Base-by-base conservation (phyloP, 345 rosid genomes). In the Pistacia atlantica region DNA sequence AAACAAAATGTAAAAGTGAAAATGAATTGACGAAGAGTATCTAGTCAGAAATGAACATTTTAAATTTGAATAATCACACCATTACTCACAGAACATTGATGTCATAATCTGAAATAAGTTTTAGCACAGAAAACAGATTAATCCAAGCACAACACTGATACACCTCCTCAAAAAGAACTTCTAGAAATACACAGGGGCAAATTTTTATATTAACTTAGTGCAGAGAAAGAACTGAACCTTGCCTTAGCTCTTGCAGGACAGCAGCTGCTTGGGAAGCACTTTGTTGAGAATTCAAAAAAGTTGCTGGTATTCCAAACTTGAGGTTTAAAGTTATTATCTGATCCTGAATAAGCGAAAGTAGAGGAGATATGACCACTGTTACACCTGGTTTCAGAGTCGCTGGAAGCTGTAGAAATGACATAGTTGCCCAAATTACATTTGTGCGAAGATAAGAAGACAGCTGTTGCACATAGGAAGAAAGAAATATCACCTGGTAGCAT, bases 261-360 rank as follows among this genome's bases (percentile, higher is more conserved):
- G 90, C 89, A 49, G 92, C 90, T 73, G 89, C 93, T 80, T 92
- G 98, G 54, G 91, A 80, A 85, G 91, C 67, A 42, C 90, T 87
- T 88, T 95, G 99, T 79, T 89, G 98, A 83, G 98, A 95, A 83
- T 92, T 93, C 80, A 95, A 72, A 80, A 93, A 93, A 28, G 96
- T 89, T 12, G 98, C 92, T 28, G 97, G 94, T 85, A 93, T 87
- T 68, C 97, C 91, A 59, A 84, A 92, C 86, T 92, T 93, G 67
- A 89, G 87, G 84, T 88, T 95, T 67, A 84, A 85, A 0, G 97
- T 89, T 79, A 95, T 78, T 78, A 95, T 92, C 84, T 90, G 99
- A 83, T 95, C 99, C 78, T 95, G 98, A 75, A 95, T 93, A 71
- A 93, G 94, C 67, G 97, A 93, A 28, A 92, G 92, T 31, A 93